Evolutionary conservation across 2,329 filamentous ascomycete species (phyloP), one percentile per base, ranked within the genome.

Genomic region (Colletotrichum somersetense): DNA sequence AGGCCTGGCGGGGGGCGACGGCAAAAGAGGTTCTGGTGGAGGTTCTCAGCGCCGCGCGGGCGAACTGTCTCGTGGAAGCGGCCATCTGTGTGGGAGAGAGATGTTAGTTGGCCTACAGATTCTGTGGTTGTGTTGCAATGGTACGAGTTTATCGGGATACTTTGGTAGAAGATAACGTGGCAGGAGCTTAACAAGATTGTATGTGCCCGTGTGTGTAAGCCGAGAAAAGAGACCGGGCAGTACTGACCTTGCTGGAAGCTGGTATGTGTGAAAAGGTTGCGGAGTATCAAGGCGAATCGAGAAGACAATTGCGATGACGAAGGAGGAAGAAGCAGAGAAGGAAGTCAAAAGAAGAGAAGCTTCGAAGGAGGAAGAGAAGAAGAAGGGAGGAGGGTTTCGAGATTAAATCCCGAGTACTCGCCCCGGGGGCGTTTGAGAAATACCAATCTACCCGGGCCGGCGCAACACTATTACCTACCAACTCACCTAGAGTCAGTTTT

Each of bases 1-100:
- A 91, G 76, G 89, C 88, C 78, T 92, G 89, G 76, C 92, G 89
- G 66, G 88, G 87, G 57, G 87, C 85, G 67, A 87, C 85, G 75
- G 86, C 84, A 80, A 93, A 88, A 75, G 89, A 85, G 78, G 85
- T 88, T 78, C 88, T 90, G 56, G 89, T 83, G 65, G 86, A 82
- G 77, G 88, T 85, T 78, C 89, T 89, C 79, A 91, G 84, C 70
- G 91, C 85, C 75, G 87, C 84, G 80, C 88, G 88, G 81, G 86
- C 83, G 77, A 89, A 84, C 75, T 88, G 86, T 76, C 88, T 72
- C 14, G 69, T 61, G 42, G 69, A 72, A 56, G 69, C 58, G 55
- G 69, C 69, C 69, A 72, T 72, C 69, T 72, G 40, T 40, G 55
- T 55, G 33, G 55, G 14, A 26, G 14, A 11, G 12, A 5, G 40